Base-by-base conservation (phyloP, 2,329 filamentous ascomycete species). In the Albophoma yamanashiensis region DNA sequence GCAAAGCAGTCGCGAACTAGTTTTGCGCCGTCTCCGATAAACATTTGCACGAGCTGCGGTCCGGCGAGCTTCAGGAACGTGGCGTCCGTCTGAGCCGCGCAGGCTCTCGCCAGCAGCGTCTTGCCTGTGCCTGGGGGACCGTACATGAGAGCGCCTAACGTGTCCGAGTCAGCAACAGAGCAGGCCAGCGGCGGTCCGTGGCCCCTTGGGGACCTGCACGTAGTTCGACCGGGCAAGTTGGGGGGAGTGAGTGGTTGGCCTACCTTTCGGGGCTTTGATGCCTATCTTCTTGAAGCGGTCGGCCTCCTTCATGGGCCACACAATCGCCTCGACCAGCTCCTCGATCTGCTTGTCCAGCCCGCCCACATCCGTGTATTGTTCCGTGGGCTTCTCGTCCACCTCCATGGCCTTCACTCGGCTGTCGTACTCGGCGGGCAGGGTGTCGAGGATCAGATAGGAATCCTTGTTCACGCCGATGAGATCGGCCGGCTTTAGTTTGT, bases 361-460 rank as follows among this genome's bases (percentile, higher is more conserved):
- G 77, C 94, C 94, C 17, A 99, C 95, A 78, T 99, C 94, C 59
- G 88, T 94, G 79, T 99, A 99, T 78, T 97, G 96, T 77, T 99
- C 94, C 45, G 92, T 97, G 12, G 94, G 95, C 82, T 99, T 99
- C 83, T 99, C 95, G 70, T 99, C 94, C 9, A 99, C 94, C 79
- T 99, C 95, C 94, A 99, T 99, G 42, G 95, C 95, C 81, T 99
- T 99, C 66, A 99, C 94, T 75, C 94, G 87, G 78, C 93, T 97
- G 73, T 99, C 94, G 72, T 99, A 99, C 75, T 99, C 95, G 55
- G 94, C 94, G 1, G 94, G 94, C 66, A 99, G 82, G 31, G 94
- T 99, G 73, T 99, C 95, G 61, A 99, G 83, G 65, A 99, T 91
- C 42, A 99, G 86, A 74, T 99, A 99, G 61, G 93, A 97, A 71